These are phyloP conservation scores for Beauveria sp. DNA, from an alignment of 2,329 filamentous ascomycete genomes.

Conservation along the genomic window DNA sequence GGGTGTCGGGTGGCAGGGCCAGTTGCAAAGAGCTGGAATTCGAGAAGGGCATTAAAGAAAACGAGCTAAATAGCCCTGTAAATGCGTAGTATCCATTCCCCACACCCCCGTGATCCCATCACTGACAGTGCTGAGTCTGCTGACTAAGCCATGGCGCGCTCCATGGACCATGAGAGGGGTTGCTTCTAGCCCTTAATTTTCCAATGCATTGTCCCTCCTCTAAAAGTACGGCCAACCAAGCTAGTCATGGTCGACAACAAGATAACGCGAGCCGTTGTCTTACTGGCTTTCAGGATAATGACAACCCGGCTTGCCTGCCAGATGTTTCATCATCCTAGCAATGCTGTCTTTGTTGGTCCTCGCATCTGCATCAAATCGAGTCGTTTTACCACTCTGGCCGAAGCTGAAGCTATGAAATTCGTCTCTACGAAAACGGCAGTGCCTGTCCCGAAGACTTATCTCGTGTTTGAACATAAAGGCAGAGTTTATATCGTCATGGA, in stretches of 20 bases:
- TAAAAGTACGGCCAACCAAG: too few species aligned
- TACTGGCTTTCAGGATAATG: not conserved
- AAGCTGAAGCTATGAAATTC: not conserved
- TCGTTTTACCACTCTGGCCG: not conserved
- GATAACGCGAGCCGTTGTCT: not conserved
- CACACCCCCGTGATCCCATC: too few species aligned
- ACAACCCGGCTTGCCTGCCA: not conserved
- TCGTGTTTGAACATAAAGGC: not conserved
- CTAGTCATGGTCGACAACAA: not conserved
- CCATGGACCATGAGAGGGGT: too few species aligned
- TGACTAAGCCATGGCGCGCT: too few species aligned
- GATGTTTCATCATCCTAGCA: not conserved
- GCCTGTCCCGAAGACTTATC: not conserved
- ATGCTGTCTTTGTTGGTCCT: not conserved
- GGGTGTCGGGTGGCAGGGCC: too few species aligned
- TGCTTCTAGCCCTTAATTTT: too few species aligned
- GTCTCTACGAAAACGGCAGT: not conserved
- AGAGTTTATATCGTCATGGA: not conserved
- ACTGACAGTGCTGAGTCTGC: too few species aligned
- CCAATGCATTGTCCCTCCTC: too few species aligned
- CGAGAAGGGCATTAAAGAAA: too few species aligned
- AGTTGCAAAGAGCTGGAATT: too few species aligned
- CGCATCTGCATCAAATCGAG: not conserved
- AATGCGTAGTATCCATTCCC: too few species aligned
- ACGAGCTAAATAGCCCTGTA: too few species aligned